Base-by-base conservation (phyloP, 148 eudicot genomes). In the Pouteria glomerata region DNA sequence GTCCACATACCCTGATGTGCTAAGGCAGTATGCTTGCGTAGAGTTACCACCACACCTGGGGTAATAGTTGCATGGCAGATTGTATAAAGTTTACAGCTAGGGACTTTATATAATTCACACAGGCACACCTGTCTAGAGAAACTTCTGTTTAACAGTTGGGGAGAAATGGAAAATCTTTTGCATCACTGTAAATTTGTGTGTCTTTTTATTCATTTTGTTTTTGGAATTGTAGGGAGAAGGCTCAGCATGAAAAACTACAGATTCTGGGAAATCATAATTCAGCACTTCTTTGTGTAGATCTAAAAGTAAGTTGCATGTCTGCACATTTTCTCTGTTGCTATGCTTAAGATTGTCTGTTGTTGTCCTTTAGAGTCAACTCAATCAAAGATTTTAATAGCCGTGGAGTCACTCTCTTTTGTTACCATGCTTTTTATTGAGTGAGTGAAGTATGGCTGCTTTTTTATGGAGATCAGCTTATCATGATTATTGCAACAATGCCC, bases 181-280 rank as follows among this genome's bases (percentile, higher is more conserved):
- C 68, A 29, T 68, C 53, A 47, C 50, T 66, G 37, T 51, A 35
- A 41, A 42, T 44, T 33, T 45, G 0, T 50, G 19, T 35, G 53
- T 52, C 23, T 61, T 44, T 62, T 62, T 29, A 61, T 58, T 47
- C 31, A 48, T 26, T 37, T 41, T 62, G 48, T 39, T 57, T 19
- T 61, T 73, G 71, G 13, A 65, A 52, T 68, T 77, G 77, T 88
- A 95, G 99, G 84, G 89, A 92, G 62, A 86, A 84, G 76, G 72
- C 73, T 73, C 84, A 79, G 66, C 72, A 76, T 56, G 96, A 86
- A 69, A 85, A 75, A 66, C 57, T 76, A 67, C 99, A 84, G 61
- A 70, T 84, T 73, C 71, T 91, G n/a, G 85, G 80, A 61, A 83
- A 82, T 83, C 89, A 79, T 59, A 83, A 81, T 73, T 94, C 97